These are phyloP conservation scores for Jaltomata sinuosa DNA, from an alignment of 257 asterid genomes.

Conservation along the genomic window DNA sequence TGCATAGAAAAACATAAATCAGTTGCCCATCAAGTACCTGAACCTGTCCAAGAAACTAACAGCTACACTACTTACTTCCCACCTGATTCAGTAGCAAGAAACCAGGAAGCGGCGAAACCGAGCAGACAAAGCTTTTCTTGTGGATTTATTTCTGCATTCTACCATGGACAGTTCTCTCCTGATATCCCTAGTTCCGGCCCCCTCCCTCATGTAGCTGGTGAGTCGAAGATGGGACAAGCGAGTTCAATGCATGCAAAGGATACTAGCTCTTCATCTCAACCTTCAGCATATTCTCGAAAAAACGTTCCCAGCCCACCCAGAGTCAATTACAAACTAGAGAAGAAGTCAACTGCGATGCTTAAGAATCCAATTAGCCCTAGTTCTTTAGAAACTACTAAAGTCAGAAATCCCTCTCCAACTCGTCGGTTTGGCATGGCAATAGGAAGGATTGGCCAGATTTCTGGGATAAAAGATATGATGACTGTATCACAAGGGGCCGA, in stretches of 20 bases:
- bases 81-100: conserved; percentile 6
- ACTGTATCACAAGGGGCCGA: conserved; percentile 8
- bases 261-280: conserved; percentile 11
- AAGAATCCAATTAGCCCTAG: conserved; percentile 3
- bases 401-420: conserved; percentile 49
- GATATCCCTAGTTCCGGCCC: conserved; percentile 9
- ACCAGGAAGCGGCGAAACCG: conserved; percentile 6
- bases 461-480: conserved; percentile 26
- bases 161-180: conserved; percentile 4
- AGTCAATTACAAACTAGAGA: conserved; percentile 20
- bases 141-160: conserved; percentile 4
- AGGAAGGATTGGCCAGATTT: conserved; percentile 32
- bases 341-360: conserved; percentile 16
- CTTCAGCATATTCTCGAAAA: conserved; percentile 7
- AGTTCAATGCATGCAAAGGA: not conserved
- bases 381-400: conserved; percentile 24
- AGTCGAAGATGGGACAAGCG: conserved; percentile 7
- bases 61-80: not conserved
- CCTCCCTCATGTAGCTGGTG: conserved; percentile 8
- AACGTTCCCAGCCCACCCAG: conserved; percentile 19
- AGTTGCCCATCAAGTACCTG: not conserved
- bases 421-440: conserved; percentile 37
- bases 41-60: conserved; percentile 13
- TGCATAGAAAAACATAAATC: conserved; percentile 8
- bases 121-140: conserved; percentile 13